A percentile compares a stretch with the other conserved stretches of the same genome.
phyloP scores from a whole-genome alignment of 768 basidiomycete genomes.

The Phylloporus rhodoxanthus region DNA sequence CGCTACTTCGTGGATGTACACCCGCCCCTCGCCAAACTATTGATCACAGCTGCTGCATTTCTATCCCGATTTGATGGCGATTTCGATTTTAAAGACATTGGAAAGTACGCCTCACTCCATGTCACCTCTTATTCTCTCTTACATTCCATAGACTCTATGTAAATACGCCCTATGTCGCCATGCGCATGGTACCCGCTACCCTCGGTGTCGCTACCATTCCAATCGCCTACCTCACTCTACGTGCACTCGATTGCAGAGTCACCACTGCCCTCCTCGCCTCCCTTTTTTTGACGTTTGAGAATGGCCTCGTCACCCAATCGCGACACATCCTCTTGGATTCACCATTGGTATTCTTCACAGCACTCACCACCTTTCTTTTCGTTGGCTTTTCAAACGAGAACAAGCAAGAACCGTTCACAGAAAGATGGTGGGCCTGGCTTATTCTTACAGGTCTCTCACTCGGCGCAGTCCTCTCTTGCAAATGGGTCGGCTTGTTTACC shows the following conservation, averaged over 20 bases:
- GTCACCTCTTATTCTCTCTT: background rate
- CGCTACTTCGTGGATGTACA: conserved; percentile 94
- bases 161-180: conserved; percentile 88
- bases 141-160: conserved; percentile 59
- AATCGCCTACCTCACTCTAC: conserved; percentile 87
- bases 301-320: conserved; percentile 92
- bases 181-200: conserved; percentile 91
- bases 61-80: conserved; percentile 84
- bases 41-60: conserved; percentile 89
- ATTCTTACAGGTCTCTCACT: conserved; percentile 80
- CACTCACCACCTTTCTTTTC: conserved; percentile 82
- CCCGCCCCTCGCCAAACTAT: conserved; percentile 91
- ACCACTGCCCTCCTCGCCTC: conserved; percentile 89
- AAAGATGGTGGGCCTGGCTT: conserved; percentile 92
- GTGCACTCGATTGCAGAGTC: conserved; percentile 85
- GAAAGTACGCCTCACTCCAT: conserved; percentile 57
- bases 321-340: conserved; percentile 96
- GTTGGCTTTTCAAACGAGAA: conserved; percentile 89
- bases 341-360: conserved; percentile 97
- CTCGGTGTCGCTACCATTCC: conserved; percentile 89
- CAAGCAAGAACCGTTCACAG: conserved; percentile 74
- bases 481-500: conserved; percentile 98
- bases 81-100: conserved; percentile 98
- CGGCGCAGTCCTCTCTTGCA: conserved; percentile 89
- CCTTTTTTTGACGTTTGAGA: conserved; percentile 93